Evolutionary conservation across 257 asterid genomes (phyloP).

Genomic region (Fraxinus anomala): DNA sequence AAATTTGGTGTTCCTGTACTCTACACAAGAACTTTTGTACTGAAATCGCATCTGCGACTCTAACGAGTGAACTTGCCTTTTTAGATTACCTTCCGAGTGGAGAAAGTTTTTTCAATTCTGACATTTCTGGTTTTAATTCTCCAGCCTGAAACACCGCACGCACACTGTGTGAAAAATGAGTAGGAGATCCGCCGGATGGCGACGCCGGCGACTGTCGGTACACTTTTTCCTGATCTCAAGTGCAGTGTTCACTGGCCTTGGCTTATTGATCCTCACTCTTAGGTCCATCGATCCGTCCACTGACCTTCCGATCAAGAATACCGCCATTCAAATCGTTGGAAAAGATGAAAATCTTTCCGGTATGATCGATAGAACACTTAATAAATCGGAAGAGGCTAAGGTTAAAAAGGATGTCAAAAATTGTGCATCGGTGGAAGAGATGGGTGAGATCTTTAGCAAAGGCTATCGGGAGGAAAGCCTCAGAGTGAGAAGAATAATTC

Average conservation of each 20-base stretch:
- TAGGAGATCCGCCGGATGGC: conserved; percentile 43
- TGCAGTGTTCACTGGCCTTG: conserved; percentile 50
- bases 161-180: conserved; percentile 30
- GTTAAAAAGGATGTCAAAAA: conserved; percentile 31
- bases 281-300: conserved; percentile 64
- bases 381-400: conserved; percentile 13
- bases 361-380: conserved; percentile 15
- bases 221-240: conserved; percentile 41
- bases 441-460: conserved; percentile 71
- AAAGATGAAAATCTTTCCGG: conserved; percentile 23
- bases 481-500: conserved; percentile 60
- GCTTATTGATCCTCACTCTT: conserved; percentile 53
- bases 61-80: not conserved
- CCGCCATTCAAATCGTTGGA: conserved; percentile 9
- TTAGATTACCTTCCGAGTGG: not conserved
- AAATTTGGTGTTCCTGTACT: too few species aligned
- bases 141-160: not conserved
- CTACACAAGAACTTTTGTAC: not conserved
- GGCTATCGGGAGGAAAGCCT: conserved; percentile 66
- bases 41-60: not conserved
- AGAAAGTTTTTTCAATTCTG: not conserved
- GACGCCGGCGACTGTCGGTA: conserved; percentile 48
- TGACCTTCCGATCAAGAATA: conserved; percentile 35
- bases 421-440: conserved; percentile 93
- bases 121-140: not conserved